A percentile compares a stretch with the other conserved stretches of the same genome.
These are phyloP conservation scores for Plasmodium gallinaceum DNA, from an alignment of 169 alveolate genomes.

Conservation along the genomic window DNA sequence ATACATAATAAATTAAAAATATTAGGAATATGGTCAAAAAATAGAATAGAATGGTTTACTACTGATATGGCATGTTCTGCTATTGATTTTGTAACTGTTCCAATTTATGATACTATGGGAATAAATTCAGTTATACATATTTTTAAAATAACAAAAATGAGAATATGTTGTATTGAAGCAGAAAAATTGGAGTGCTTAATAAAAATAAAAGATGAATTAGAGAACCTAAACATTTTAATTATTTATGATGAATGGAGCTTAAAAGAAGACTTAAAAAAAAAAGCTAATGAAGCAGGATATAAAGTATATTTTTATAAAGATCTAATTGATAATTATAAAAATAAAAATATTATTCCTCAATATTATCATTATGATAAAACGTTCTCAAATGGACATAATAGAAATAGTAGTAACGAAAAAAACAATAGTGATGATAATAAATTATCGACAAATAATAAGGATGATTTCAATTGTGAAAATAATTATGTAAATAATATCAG, in stretches of 20 bases:
- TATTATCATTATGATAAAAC: background rate
- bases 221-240: slow-evolving; percentile 69
- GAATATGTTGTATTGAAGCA: slow-evolving; percentile 82
- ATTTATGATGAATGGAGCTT: slow-evolving; percentile 77
- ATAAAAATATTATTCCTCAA: slow-evolving; percentile 53
- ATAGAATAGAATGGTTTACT: slow-evolving; percentile 84
- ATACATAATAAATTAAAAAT: slow-evolving; percentile 50
- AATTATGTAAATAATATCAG: background rate
- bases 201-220: slow-evolving; percentile 43
- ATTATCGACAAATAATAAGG: background rate
- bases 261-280: slow-evolving; percentile 37
- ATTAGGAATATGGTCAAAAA: slow-evolving; percentile 86
- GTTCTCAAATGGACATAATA: slow-evolving; percentile 5
- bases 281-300: slow-evolving; percentile 51
- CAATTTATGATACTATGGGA: slow-evolving; percentile 86
- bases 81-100: slow-evolving; percentile 83
- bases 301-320: slow-evolving; percentile 63
- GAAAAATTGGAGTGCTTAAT: slow-evolving; percentile 77
- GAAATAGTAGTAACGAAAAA: background rate
- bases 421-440: slow-evolving; percentile 1
- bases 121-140: slow-evolving; percentile 74
- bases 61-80: slow-evolving; percentile 85
- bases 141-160: slow-evolving; percentile 73
- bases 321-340: slow-evolving; percentile 62
- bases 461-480: background rate